A percentile compares a stretch with the other conserved stretches of the same genome.
Evolutionary conservation across 129 eudicot genomes (phyloP).

Genomic region (Rutidosis leptorrhynchoides): DNA sequence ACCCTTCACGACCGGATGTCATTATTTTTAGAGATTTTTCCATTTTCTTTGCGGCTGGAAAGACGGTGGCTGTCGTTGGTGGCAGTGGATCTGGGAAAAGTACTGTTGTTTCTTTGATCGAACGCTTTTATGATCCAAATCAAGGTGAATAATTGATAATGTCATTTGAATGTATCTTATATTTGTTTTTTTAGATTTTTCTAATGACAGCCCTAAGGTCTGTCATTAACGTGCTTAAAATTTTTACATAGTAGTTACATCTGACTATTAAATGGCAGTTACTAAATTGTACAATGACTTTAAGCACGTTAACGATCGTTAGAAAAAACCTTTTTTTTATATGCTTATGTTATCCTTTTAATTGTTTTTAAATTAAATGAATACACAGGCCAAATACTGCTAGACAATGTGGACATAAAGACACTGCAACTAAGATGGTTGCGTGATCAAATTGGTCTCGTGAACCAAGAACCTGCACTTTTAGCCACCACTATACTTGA

Average conservation of each 20-base stretch:
- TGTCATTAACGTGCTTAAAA: too few species aligned
- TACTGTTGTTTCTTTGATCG: constrained; percentile 88
- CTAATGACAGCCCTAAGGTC: too few species aligned
- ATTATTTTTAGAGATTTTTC: constrained; percentile 76
- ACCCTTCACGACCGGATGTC: constrained; percentile 96
- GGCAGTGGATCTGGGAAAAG: constrained; percentile 99
- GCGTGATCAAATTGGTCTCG: constrained; percentile 88
- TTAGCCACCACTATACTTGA: constrained; percentile 96
- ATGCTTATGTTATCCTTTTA: background rate
- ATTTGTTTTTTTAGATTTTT: too few species aligned
- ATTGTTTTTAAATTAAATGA: constrained; percentile 7
- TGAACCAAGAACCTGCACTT: constrained; percentile 97
- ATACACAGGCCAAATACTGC: constrained; percentile 68
- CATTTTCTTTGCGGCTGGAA: constrained; percentile 87
- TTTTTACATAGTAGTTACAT: too few species aligned
- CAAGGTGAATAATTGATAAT: constrained; percentile 54
- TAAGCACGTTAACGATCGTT: too few species aligned
- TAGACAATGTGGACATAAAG: constrained; percentile 80
- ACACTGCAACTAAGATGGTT: constrained; percentile 79
- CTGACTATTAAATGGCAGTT: too few species aligned
- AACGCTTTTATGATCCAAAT: constrained; percentile 90
- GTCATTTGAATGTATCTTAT: background rate
- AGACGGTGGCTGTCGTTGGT: constrained; percentile 97
- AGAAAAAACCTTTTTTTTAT: too few species aligned
- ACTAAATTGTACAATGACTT: too few species aligned